A percentile compares a stretch with the other conserved stretches of the same genome.
Evolutionary conservation across 352 stramenopile genomes (phyloP).

Genomic region (Phytophthora lateralis): DNA sequence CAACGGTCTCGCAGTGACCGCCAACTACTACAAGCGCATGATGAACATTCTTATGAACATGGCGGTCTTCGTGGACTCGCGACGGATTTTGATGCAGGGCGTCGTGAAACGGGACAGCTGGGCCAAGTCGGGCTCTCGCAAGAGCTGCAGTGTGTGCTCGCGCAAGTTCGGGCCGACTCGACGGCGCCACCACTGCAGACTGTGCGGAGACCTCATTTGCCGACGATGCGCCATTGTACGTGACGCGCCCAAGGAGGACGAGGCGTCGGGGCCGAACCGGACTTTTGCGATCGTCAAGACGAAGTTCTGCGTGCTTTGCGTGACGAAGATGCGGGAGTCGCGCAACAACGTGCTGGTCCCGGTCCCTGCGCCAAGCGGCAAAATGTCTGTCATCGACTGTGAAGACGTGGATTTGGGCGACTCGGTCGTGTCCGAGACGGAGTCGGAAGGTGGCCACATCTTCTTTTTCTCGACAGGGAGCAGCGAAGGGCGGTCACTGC

Average conservation of each 20-base stretch:
- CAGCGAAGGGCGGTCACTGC: conserved; percentile 30
- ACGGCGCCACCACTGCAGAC: conserved; percentile 72
- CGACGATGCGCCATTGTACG: conserved; percentile 68
- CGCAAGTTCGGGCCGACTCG: conserved; percentile 65
- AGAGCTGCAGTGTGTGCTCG: conserved; percentile 67
- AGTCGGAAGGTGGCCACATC: conserved; percentile 48
- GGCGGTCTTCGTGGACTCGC: conserved; percentile 59
- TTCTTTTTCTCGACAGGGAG: conserved; percentile 42
- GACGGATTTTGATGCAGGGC: conserved; percentile 58
- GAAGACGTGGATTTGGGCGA: conserved; percentile 19
- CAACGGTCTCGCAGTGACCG: conserved; percentile 41
- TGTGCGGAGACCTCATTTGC: conserved; percentile 85
- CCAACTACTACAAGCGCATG: conserved; percentile 55
- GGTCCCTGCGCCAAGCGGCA: conserved; percentile 27
- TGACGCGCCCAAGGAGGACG: conserved; percentile 45
- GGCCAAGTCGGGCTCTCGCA: conserved; percentile 52
- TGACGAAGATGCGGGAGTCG: conserved; percentile 61
- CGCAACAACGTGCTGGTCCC: conserved; percentile 26
- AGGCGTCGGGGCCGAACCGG: conserved; percentile 26
- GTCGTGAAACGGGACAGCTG: conserved; percentile 53
- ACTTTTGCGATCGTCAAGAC: conserved; percentile 66
- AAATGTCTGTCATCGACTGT: conserved; percentile 34
- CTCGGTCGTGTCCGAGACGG: conserved; percentile 53
- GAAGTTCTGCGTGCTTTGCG: conserved; percentile 72
- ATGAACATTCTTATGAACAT: conserved; percentile 72